Percentiles rank a stretch among this genome's conserved stretches.
phyloP scores from a whole-genome alignment of 805 yeast genomes.

The Candida verbasci region DNA sequence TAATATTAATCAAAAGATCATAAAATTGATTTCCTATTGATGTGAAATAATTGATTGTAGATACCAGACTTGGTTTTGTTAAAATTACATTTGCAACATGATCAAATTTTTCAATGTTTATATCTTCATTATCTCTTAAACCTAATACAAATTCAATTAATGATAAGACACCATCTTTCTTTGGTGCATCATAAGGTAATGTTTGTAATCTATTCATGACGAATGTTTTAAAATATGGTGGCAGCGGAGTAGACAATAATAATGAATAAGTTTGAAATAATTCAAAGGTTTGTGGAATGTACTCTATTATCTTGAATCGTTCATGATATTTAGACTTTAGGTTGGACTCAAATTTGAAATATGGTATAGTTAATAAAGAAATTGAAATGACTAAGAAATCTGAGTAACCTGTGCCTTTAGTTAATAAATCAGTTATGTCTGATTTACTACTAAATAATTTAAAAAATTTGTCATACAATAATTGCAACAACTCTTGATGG shows the following conservation, averaged over 20 bases:
- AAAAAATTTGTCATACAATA: slow-evolving; percentile 27
- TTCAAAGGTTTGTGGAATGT: slow-evolving; percentile 60
- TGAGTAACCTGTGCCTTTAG: slow-evolving; percentile 64
- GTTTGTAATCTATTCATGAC: slow-evolving; percentile 48
- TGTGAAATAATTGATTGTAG: slow-evolving; percentile 48
- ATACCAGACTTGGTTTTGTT: slow-evolving; percentile 52
- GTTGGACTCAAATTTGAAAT: slow-evolving; percentile 12
- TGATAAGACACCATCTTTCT: slow-evolving; percentile 62
- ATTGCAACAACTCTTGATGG: slow-evolving; percentile 18
- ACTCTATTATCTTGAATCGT: slow-evolving; percentile 26
- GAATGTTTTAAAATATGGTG: slow-evolving; percentile 41
- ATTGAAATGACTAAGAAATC: slow-evolving; percentile 52
- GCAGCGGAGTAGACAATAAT: slow-evolving; percentile 46
- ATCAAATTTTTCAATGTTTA: slow-evolving; percentile 62
- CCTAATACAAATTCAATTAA: slow-evolving; percentile 77
- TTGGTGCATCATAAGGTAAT: slow-evolving; percentile 51
- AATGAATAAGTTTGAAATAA: slow-evolving; percentile 58
- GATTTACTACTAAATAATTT: slow-evolving; percentile 35
- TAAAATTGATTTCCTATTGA: slow-evolving; percentile 63
- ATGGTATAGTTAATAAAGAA: slow-evolving; percentile 36
- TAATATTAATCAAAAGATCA: slow-evolving; percentile 51
- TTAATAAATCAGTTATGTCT: slow-evolving; percentile 49
- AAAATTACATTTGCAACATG: slow-evolving; percentile 64
- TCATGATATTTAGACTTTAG: slow-evolving; percentile 1
- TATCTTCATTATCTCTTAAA: slow-evolving; percentile 64